These are phyloP conservation scores for Ricinus communis DNA, from an alignment of 345 rosid species.

Conservation along the genomic window DNA sequence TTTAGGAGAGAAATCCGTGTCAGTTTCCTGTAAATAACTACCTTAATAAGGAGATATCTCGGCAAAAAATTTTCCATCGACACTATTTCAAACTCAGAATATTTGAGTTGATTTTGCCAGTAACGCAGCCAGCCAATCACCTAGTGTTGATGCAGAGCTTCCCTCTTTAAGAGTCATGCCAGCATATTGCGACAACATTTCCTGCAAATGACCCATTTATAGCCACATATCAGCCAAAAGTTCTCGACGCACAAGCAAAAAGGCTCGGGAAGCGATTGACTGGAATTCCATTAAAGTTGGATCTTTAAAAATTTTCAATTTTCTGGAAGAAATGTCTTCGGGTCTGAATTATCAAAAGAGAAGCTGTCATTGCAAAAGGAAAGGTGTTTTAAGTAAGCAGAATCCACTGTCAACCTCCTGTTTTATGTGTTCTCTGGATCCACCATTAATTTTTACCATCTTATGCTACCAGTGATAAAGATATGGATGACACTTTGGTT, in stretches of 20 bases:
- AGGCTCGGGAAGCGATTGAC: too few relatives aligned
- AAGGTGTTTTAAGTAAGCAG: background rate
- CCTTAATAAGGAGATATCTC: background rate
- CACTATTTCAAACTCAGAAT: background rate
- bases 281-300: background rate
- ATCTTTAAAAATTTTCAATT: background rate
- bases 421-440: background rate
- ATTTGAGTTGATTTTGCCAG: conserved; percentile 20
- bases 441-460: background rate
- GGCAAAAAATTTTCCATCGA: background rate
- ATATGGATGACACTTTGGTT: too few relatives aligned
- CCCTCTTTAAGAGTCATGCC: conserved; percentile 28
- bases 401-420: too few relatives aligned
- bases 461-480: background rate
- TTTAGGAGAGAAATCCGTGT: too few relatives aligned
- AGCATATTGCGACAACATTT: conserved; percentile 27
- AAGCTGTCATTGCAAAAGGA: background rate
- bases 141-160: conserved; percentile 10
- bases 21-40: background rate
- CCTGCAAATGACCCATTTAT: conserved; percentile 19
- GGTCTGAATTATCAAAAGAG: background rate
- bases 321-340: background rate
- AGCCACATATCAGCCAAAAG: background rate
- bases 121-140: conserved; percentile 20
- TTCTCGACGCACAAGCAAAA: too few relatives aligned